Evolutionary conservation across 2,329 filamentous ascomycete genomes (phyloP).

Genomic region (Apiospora phragmitis): DNA sequence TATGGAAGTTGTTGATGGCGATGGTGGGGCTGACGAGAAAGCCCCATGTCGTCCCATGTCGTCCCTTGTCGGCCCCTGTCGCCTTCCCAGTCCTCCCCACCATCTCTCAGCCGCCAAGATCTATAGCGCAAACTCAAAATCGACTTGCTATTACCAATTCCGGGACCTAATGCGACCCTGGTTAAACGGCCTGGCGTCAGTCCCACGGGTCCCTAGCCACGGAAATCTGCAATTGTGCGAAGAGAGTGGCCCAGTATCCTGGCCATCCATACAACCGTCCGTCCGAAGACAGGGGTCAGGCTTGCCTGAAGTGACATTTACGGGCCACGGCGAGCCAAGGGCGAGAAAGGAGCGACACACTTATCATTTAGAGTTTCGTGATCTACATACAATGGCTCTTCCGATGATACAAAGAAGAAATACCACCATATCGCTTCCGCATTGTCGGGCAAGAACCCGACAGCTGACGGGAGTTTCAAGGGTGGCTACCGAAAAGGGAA

Average conservation of each 20-base stretch:
- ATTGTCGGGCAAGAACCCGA: slow-evolving; percentile 4
- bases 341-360: not conserved
- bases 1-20: not conserved
- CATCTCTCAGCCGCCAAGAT: slow-evolving; percentile 4
- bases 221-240: not conserved
- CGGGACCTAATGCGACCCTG: not conserved
- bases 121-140: slow-evolving; percentile 9
- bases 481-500: not conserved
- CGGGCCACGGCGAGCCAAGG: not conserved
- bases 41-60: not conserved
- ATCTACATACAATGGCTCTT: not conserved
- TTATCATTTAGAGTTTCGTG: not conserved
- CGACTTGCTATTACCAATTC: slow-evolving; percentile 10
- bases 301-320: not conserved
- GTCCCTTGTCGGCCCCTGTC: not conserved
- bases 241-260: not conserved
- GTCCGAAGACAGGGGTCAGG: not conserved
- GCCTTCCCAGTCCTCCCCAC: not conserved
- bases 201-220: not conserved
- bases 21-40: not conserved
- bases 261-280: not conserved
- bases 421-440: not conserved
- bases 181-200: not conserved
- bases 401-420: not conserved
- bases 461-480: not conserved